Percentiles rank a stretch among this genome's conserved stretches.
Evolutionary conservation across 139 green algal genomes (phyloP).

Genomic region (Limnomonas spitsbergensis): DNA sequence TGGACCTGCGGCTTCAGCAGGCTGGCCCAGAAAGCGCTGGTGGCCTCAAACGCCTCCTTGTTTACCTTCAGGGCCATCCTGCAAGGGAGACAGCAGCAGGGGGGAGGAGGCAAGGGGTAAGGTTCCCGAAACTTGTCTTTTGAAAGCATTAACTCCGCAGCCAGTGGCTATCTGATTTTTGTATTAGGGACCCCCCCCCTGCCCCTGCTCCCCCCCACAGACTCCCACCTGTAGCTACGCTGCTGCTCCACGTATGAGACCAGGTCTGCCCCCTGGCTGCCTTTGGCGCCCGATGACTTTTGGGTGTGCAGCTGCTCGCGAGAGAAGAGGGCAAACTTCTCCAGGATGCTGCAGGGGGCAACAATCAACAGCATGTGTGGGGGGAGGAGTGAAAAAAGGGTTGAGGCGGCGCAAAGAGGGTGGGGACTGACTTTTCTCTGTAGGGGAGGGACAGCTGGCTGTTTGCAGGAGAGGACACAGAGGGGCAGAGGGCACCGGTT

Average conservation of each 20-base stretch:
- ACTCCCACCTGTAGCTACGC: constrained; percentile 27
- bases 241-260: constrained; percentile 50
- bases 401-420: too few species aligned
- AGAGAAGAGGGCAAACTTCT: constrained; percentile 33
- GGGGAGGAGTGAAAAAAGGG: too few species aligned
- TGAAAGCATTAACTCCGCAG: too few species aligned
- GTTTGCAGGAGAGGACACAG: too few species aligned
- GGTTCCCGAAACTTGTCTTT: background rate
- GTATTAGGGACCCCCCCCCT: too few species aligned
- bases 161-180: too few species aligned
- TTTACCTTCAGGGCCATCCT: constrained; percentile 29
- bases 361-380: too few species aligned
- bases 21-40: constrained; percentile 29
- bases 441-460: too few species aligned
- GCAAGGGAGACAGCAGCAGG: background rate
- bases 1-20: constrained; percentile 23
- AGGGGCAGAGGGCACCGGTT: too few species aligned
- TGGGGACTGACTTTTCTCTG: too few species aligned
- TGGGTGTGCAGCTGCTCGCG: constrained; percentile 44
- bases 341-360: constrained; percentile 23
- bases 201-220: too few species aligned
- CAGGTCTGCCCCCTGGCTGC: constrained; percentile 35
- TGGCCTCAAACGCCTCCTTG: constrained; percentile 21
- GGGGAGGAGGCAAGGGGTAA: background rate
- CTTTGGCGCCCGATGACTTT: constrained; percentile 14